Evolutionary conservation across 106 monocot species (phyloP).

Genomic region (Phalaenopsis equestris): DNA sequence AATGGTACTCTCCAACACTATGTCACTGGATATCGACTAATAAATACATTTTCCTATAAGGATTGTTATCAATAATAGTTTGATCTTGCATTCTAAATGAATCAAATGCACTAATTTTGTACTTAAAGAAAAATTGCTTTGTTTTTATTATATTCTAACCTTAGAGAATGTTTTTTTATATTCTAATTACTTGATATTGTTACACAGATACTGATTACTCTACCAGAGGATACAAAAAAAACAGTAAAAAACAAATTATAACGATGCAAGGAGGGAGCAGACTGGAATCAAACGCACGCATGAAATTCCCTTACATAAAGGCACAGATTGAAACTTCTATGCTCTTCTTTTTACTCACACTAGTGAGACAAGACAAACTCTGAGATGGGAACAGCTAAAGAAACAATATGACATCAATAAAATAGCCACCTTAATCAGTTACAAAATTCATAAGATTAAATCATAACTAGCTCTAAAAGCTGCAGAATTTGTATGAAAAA

Average conservation of each 20-base stretch:
- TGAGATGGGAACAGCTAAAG: background rate
- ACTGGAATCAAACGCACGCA: no score
- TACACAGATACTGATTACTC: no score
- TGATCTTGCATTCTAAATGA: no score
- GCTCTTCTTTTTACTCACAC: background rate
- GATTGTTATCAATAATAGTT: background rate
- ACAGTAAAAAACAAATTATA: no score
- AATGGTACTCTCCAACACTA: no score
- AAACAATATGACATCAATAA: background rate
- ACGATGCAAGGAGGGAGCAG: no score
- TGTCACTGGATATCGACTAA: no score
- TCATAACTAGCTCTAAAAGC: background rate
- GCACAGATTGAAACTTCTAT: background rate
- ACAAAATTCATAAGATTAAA: background rate
- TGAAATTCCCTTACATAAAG: no score
- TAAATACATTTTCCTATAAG: no score
- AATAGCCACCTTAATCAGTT: background rate
- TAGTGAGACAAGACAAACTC: background rate
- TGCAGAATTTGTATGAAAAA: background rate
- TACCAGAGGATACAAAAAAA: no score
- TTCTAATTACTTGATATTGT: no score
- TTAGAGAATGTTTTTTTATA: background rate
- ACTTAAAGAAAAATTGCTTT: background rate
- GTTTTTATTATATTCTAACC: background rate
- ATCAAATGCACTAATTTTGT: background rate